Evolutionary conservation across 2,329 filamentous ascomycete genomes (phyloP), one percentile per base, ranked within the genome.

Genomic region (Chaetothyriales sp.): DNA sequence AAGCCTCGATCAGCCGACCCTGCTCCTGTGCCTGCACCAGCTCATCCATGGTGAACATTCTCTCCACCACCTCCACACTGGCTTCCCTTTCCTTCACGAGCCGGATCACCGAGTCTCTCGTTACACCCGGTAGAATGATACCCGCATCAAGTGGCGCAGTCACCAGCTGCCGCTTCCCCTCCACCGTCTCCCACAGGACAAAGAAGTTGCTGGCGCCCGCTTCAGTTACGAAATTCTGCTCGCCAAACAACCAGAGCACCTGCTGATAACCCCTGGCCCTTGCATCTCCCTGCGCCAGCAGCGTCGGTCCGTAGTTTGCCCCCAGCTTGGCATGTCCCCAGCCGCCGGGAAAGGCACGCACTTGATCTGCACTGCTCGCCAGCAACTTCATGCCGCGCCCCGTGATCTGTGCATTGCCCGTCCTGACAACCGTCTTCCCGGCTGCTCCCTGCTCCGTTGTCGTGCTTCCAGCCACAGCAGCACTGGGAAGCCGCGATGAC

Each of bases 201-300:
- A 95, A 94, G 71, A 95, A 95, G 70, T 95, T 95, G 63, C 81
- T 86, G 10, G 88, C 89, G 4, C 89, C 89, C 1, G 89, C 89
- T 72, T 95, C 89, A 1, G 89, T 95, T 57, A 94, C 89, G 64
- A 80, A 79, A 49, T 78, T 79, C 60, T 90, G 76, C 43, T 78
- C 68, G 1, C 88, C 88, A 63, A 94, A 92, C 48, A 95, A 76
- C 89, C 89, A 95, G n/a, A 95, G 77, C 51, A 95, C 84, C 75
- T 95, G 90, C 64, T 90, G 80, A 69, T 81, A 95, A 0, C 90
- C 89, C 43, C 78, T 71, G 9, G 71, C 72, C 51, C 81, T 73
- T 2, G 89, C 89, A 67, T 89, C 85, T 18, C 77, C 76, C 47
- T 89, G 89, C 2, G 87, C 86, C 50, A 87, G 75, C 50, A 95